These are phyloP conservation scores for Basidiobolus heterosporus DNA, from an alignment of 371 early-diverging fungal species.

Conservation along the genomic window DNA sequence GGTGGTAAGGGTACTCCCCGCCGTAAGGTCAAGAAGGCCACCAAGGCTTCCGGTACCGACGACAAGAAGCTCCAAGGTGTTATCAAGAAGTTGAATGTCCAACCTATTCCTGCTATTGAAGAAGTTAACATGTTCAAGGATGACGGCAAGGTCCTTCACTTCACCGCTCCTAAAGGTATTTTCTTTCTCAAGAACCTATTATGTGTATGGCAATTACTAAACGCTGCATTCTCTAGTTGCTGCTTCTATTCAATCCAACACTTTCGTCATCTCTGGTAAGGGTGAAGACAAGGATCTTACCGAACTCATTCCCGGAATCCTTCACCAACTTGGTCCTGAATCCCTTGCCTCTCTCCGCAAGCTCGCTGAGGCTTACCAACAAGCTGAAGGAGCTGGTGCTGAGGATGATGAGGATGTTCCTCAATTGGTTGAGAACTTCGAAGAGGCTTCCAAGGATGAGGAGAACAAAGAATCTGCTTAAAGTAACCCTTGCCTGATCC, in stretches of 20 bases:
- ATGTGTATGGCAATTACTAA: too few species aligned
- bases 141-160: conserved; percentile 88
- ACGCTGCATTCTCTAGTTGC: too few species aligned
- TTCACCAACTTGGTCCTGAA: conserved; percentile 90
- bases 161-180: conserved; percentile 74
- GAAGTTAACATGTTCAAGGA: conserved; percentile 97
- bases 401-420: conserved; percentile 57
- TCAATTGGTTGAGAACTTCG: conserved; percentile 35
- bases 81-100: conserved; percentile 75
- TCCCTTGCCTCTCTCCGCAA: conserved; percentile 75
- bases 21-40: conserved; percentile 76
- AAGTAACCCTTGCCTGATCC: too few species aligned
- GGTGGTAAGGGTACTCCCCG: conserved; percentile 85
- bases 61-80: conserved; percentile 80
- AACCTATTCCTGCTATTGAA: conserved; percentile 74
- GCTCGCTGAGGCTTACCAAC: conserved; percentile 71
- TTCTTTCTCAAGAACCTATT: not conserved
- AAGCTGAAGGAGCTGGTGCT: conserved; percentile 12
- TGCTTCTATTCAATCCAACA: not conserved
- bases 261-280: conserved; percentile 3
- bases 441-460: not conserved
- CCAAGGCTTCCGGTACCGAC: conserved; percentile 49
- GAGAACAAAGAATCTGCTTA: too few species aligned
- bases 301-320: conserved; percentile 82
- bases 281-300: conserved; percentile 29